A percentile compares a stretch with the other conserved stretches of the same genome.
Conservation (phyloP, 371 early-diverging fungal species). For the Mucor mucedo region DNA sequence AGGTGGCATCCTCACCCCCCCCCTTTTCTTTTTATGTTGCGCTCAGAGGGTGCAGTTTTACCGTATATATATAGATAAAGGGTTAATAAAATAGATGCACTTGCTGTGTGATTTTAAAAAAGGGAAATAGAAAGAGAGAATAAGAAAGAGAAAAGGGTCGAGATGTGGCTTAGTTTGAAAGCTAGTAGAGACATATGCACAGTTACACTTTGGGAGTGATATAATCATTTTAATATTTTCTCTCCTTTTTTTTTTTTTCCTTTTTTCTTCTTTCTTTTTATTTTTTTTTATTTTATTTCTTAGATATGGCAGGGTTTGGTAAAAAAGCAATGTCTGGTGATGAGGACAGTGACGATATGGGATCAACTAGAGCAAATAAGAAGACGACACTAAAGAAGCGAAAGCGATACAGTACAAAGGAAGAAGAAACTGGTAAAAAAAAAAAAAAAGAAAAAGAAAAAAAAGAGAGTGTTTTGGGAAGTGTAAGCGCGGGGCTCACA, state of each 20-base stretch:
- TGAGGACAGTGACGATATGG: constrained; percentile 32
- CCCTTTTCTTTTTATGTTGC: too few species aligned
- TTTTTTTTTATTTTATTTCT: background rate
- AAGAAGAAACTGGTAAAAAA: constrained; percentile 9
- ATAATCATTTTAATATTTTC: too few species aligned
- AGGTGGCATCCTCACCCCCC: too few species aligned
- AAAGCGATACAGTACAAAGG: constrained; percentile 17
- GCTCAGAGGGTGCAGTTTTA: too few species aligned
- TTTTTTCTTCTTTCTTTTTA: background rate
- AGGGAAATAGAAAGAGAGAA: too few species aligned
- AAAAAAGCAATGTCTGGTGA: constrained; percentile 5
- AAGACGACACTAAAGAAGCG: constrained; percentile 7
- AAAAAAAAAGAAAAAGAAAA: background rate
- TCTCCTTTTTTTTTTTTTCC: background rate
- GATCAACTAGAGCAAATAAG: background rate
- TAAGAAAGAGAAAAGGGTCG: background rate
- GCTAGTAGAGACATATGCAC: background rate
- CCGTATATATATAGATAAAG: too few species aligned
- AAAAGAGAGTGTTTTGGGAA: background rate
- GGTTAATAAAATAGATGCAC: too few species aligned
- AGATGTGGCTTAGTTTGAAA: background rate
- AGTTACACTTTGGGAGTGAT: background rate
- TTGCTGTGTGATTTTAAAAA: too few species aligned
- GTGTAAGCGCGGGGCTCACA: constrained; percentile 1
- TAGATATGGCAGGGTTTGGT: background rate